These are phyloP conservation scores for Ganoderma sp. DNA, from an alignment of 1,284 basidiomycete species.

Conservation along the genomic window DNA sequence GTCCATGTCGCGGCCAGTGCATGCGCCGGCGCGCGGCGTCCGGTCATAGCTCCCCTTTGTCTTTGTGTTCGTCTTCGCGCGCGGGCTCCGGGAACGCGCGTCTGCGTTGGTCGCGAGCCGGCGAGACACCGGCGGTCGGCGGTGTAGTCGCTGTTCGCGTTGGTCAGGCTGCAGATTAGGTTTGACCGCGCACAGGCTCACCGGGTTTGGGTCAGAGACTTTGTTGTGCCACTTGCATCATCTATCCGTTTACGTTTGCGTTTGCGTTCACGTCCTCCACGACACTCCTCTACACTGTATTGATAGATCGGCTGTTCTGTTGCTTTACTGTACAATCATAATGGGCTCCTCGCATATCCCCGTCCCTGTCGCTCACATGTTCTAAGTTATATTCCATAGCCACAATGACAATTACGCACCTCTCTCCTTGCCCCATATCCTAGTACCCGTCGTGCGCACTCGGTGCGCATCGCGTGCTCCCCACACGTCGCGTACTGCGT, in stretches of 20 bases:
- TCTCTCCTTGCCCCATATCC: neutral
- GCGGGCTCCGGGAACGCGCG: neutral
- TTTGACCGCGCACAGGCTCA: conserved; percentile 1
- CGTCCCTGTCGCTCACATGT: neutral
- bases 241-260: neutral
- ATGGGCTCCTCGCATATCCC: neutral
- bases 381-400: conserved; percentile 1
- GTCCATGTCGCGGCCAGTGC: conserved; percentile 10
- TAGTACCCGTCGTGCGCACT: neutral
- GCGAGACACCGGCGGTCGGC: neutral
- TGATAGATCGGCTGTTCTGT: neutral
- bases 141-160: neutral
- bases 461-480: neutral
- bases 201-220: neutral
- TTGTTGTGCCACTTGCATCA: neutral
- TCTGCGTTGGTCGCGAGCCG: neutral
- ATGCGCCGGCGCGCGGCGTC: conserved; percentile 4
- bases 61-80: neutral
- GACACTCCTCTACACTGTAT: conserved; percentile 7
- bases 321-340: conserved; percentile 1
- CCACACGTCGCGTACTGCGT: neutral
- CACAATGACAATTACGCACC: conserved; percentile 6
- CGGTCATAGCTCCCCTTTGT: conserved; percentile 4
- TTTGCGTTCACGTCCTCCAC: too few relatives aligned
- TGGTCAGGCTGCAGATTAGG: neutral